Base-by-base conservation (phyloP, 176 grass and related monocot genomes). In the Triticum urartu region DNA sequence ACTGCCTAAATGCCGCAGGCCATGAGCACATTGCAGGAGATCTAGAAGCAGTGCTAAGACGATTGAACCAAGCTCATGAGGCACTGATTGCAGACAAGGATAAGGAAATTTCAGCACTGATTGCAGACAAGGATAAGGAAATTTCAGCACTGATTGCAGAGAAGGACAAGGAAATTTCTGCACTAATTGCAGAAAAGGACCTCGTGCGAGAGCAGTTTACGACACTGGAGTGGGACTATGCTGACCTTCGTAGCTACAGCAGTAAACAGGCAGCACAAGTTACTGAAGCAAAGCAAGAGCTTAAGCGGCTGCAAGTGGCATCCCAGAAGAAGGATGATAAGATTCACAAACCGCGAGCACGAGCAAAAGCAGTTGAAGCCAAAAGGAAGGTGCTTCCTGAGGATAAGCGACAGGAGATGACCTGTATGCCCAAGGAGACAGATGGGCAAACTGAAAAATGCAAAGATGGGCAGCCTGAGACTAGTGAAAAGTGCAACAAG, bases 201-300 rank as follows among this genome's bases (percentile, higher is more conserved):
- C 88, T 92, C 81, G 63, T 78, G 10, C 86, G 86, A 80, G 78
- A 95, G 14, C 93, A 90, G 79, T 68, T 81, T 9, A 94, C 80
- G 34, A 88, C 72, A 36, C 81, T 90, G 90, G 90, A 92, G 59
- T 30, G 64, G 64, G 85, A 89, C 3, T 90, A 86, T n/a, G 38
- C 3, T 2, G 3, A 13, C 0, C 43, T 84, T 3, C 54, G 75
- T 52, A 89, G 8, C 33, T 21, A 83, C 60, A 75, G 0, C 8
- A 91, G 86, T 52, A 67, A 65, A n/a, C 39, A 83, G 77, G 73
- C 63, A 26, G 42, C 50, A 40, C 69, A 69, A 34, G 85, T 85
- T 88, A 76, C 62, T 88, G 85, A 94, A 69, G 78, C 78, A 54
- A 77, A 71, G 24, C 66, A 86, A 79, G 72, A 92, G 75, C 79